Percentiles rank a stretch among this genome's conserved stretches.
Evolutionary conservation across 106 monocot species (phyloP).

Genomic region (Dendrobium catenatum): DNA sequence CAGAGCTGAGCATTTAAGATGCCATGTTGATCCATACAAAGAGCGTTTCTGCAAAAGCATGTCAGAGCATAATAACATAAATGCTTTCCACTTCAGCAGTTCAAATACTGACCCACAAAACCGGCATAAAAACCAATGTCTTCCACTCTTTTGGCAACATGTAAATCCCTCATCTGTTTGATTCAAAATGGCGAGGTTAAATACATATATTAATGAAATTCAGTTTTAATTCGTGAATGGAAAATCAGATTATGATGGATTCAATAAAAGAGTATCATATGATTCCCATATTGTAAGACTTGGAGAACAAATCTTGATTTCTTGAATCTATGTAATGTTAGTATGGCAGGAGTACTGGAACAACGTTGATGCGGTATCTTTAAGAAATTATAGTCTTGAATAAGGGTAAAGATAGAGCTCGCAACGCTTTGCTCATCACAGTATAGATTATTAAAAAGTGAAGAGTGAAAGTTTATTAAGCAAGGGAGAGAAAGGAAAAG

Average conservation of each 20-base stretch:
- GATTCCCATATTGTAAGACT: neutral
- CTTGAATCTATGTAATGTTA: neutral
- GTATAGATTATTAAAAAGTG: too few species aligned
- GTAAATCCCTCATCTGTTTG: conserved; percentile 55
- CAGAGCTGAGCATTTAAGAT: neutral
- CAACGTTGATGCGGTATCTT: too few species aligned
- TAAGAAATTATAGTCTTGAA: too few species aligned
- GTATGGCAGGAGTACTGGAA: neutral
- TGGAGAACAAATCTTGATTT: neutral
- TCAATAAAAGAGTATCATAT: neutral
- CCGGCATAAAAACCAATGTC: conserved; percentile 78
- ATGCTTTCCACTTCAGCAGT: neutral
- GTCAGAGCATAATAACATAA: neutral
- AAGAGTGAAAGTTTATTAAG: too few species aligned
- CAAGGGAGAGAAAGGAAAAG: too few species aligned
- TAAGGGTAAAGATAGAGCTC: too few species aligned
- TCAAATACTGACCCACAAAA: conserved; percentile 49
- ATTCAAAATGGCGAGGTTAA: neutral
- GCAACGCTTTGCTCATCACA: too few species aligned
- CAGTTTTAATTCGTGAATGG: neutral
- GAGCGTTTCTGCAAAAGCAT: neutral
- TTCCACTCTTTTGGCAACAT: conserved; percentile 57
- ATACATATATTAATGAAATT: neutral
- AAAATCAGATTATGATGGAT: neutral
- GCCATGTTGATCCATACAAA: neutral